Base-by-base conservation (phyloP, 805 yeast species). In the Sugiyamaella mastotermitis region DNA sequence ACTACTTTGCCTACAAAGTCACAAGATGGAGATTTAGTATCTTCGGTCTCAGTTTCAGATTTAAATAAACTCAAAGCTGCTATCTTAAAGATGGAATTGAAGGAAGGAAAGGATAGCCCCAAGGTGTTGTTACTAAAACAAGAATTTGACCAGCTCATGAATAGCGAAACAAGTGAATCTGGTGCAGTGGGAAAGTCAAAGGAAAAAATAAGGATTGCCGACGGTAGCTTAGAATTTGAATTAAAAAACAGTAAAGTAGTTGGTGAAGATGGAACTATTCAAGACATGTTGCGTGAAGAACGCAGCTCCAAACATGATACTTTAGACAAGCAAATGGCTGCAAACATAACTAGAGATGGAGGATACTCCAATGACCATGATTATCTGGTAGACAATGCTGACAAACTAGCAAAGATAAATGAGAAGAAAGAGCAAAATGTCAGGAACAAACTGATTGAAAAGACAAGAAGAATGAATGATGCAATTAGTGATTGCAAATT, bases 381-480 rank as follows among this genome's bases (percentile, higher is more conserved):
- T 28, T 60, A 62, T 29, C 64, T 66, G 35, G 71, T 67, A 37
- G 73, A 68, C 5, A 58, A 60, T 29, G 65, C 72, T 1, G 53
- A 55, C 0, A 52, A 51, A 26, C 52, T 70, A 7, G 66, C 74
- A 0, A 37, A 47, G 13, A 42, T 60, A 13, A 45, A 58, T 8
- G 46, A 53, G 15, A 47, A 49, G 13, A 59, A 57, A 6, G 53
- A 56, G 17, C 45, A 60, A 6, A 57, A 64, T 33, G 43, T 60
- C 28, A 48, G 46, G 22, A 55, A 51, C 35, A 55, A 51, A 31
- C 56, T 57, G 15, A 45, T 60, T 11, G 48, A 48, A 3, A 42
- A 50, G 20, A 53, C 60, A 4, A 49, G 47, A 22, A 52, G 49
- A 35, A 35, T 65, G 30, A 46, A 60, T 1, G 53, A 55, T 8